Percentiles rank a stretch among this genome's conserved stretches.
phyloP scores from a whole-genome alignment of 2,329 filamentous ascomycete genomes.

The Ambrosiella xylebori region DNA sequence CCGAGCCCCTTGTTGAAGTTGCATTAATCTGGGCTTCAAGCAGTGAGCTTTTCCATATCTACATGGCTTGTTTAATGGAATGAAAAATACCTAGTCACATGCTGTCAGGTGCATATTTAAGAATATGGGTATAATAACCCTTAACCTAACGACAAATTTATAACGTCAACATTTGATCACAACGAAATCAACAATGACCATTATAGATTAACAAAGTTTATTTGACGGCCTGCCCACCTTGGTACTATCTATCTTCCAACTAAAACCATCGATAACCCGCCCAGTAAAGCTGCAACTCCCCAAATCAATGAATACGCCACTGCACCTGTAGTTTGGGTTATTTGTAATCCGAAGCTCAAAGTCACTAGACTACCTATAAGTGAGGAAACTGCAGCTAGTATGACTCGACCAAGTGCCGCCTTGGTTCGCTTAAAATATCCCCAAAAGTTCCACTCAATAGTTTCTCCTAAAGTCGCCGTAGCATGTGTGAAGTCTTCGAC shows the following conservation, averaged over 20 bases:
- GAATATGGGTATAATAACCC: too few relatives aligned
- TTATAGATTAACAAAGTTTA: too few relatives aligned
- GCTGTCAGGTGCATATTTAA: too few relatives aligned
- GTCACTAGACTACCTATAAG: conserved; percentile 44
- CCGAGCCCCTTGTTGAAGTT: too few relatives aligned
- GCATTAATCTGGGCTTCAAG: too few relatives aligned
- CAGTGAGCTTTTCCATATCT: too few relatives aligned
- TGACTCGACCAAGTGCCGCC: conserved; percentile 47
- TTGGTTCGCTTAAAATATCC: conserved; percentile 47
- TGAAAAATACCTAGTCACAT: too few relatives aligned
- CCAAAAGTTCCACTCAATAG: conserved; percentile 55
- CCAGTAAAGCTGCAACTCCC: conserved; percentile 45
- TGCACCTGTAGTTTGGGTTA: conserved; percentile 54
- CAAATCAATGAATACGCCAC: conserved; percentile 57
- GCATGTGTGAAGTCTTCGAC: conserved; percentile 42
- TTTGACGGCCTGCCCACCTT: too few relatives aligned
- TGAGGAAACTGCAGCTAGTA: conserved; percentile 38
- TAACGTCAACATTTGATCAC: neutral
- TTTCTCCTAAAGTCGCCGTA: conserved; percentile 49
- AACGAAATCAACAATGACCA: neutral
- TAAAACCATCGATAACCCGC: conserved; percentile 27
- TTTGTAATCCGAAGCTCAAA: conserved; percentile 47
- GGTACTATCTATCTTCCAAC: neutral
- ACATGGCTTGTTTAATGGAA: too few relatives aligned
- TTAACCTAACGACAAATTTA: too few relatives aligned